Base-by-base conservation (phyloP, 768 basidiomycete genomes). In the Termitomyces sp. region DNA sequence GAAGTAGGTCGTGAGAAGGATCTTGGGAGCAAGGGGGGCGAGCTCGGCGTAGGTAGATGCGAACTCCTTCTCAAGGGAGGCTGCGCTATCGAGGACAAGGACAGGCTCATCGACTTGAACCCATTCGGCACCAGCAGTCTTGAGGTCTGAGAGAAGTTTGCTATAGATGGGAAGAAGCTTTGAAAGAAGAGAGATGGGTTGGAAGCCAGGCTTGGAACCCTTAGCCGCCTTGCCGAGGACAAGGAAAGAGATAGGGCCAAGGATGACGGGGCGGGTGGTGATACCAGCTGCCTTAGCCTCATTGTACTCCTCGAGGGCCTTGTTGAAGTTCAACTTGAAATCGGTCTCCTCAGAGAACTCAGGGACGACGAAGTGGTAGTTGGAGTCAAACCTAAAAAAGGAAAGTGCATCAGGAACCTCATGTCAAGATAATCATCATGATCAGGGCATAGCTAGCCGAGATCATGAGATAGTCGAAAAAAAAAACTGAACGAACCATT, bases 331-430 rank as follows among this genome's bases (percentile, higher is more conserved):
- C 69, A 99, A 79, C 76, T 96, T 93, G 85, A 98, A 98, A 62
- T 96, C 85, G 30, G 87, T 90, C 65, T 82, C 77, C 51, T 91
- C 88, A 9, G 90, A 90, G 73, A 97, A 84, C 76, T 97, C 97
- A 54, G 95, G 95, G 57, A 98, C 97, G 71, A 98, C 94, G 68
- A 87, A 95, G 79, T 98, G 95, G 79, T 97, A 98, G 84, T 97
- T 98, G 49, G 93, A 94, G 75, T 97, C 93, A 71, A 94, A 96
- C 93, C 93, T 95, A 59, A 40, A 58, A 34, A 59, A 32, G 55
- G 51, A 45, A 55, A 50, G 47, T 53, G 24, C 46, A 21, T 49
- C 49, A 15, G 44, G 34, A n/a, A 37, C 50, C 52, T 3, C 49
- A 50, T 19, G 10, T n/a, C 48, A 51, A 38, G 49, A 50, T 40